A percentile compares a stretch with the other conserved stretches of the same genome.
Conservation (phyloP, 2,329 filamentous ascomycete species). For the Alternaria sp. region DNA sequence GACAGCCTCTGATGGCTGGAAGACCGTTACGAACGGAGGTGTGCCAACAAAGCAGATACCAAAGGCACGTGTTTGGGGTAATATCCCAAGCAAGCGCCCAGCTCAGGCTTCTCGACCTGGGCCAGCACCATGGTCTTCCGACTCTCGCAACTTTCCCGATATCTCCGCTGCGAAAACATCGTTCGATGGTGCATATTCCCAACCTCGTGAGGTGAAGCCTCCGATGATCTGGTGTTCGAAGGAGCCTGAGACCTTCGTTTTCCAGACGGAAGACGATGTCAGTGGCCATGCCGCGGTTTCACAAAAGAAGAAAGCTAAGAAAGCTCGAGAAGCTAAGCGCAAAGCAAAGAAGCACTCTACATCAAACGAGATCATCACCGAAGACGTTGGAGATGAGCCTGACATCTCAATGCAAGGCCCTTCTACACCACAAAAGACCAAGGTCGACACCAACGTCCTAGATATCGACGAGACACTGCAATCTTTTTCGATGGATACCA, state of each 20-base stretch:
- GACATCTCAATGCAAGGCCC: not conserved
- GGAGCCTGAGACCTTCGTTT: slow-evolving; percentile 14
- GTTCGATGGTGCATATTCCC: not conserved
- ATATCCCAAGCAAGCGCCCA: slow-evolving; percentile 3
- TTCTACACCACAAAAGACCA: not conserved
- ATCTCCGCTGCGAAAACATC: not conserved
- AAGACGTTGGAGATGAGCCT: not conserved
- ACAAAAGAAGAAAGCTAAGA: slow-evolving; percentile 40
- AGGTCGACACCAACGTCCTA: not conserved
- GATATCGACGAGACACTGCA: not conserved
- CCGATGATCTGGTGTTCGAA: not conserved
- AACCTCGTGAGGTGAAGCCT: slow-evolving; percentile 6
- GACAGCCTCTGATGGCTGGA: not conserved
- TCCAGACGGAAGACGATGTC: not conserved
- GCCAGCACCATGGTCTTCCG: not conserved
- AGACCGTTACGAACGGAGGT: slow-evolving; percentile 3
- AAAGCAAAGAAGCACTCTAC: slow-evolving; percentile 31
- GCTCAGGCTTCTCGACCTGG: not conserved
- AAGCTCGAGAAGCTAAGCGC: slow-evolving; percentile 25
- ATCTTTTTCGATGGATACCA: not conserved
- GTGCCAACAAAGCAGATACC: slow-evolving; percentile 1
- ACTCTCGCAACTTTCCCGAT: not conserved
- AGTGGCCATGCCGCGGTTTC: slow-evolving; percentile 19
- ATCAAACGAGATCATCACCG: not conserved
- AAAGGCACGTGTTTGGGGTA: slow-evolving; percentile 10